Base-by-base conservation (phyloP, 345 rosid genomes). In the Physaria fendleri region DNA sequence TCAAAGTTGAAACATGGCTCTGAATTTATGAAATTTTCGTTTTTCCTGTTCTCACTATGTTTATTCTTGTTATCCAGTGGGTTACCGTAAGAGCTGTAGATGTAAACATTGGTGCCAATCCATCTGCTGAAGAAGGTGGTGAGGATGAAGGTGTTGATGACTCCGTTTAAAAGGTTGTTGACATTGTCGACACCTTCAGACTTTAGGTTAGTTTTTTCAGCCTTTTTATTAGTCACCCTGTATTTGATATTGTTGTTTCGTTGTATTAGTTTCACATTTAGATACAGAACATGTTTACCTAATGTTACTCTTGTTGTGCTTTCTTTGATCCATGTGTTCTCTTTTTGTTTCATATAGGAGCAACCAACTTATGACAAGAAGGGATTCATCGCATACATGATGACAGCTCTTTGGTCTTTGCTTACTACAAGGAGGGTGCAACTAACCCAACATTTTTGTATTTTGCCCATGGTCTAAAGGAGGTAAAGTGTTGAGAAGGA, bases 381-480 rank as follows among this genome's bases (percentile, higher is more conserved):
- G 83, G 81, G 52, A 21, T 94, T 94, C 57, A 75, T 94, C 3
- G 60, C 71, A 11, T 74, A 8, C 40, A 66, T 94, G 96, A 90
- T 64, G 97, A 94, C 56, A 57, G 72, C 16, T 0, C 35, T 42
- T 6, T 90, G 82, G 99, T 94, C 42, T 76, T 94, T 62, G 99
- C 99, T 41, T 85, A 90, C 83, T 94, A 94, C 86, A 94, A 82
- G 77, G 99, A 90, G 0, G 97, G 96, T 69, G 90, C 95, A 3
- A 37, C 82, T 0, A 95, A 94, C 69, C 97, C 99, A 2, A 94
- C 99, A 28, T 94, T 94, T 80, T 74, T 94, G 79, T 94, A 94
- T 75, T 81, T 94, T 33, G 81, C 80, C 3, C 75, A 77, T 70
- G 88, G 81, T 9, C 74, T 94, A 87, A 90, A 85, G 82, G 99